Conservation (phyloP, 768 basidiomycete species). For the Gautieria morchelliformis region DNA sequence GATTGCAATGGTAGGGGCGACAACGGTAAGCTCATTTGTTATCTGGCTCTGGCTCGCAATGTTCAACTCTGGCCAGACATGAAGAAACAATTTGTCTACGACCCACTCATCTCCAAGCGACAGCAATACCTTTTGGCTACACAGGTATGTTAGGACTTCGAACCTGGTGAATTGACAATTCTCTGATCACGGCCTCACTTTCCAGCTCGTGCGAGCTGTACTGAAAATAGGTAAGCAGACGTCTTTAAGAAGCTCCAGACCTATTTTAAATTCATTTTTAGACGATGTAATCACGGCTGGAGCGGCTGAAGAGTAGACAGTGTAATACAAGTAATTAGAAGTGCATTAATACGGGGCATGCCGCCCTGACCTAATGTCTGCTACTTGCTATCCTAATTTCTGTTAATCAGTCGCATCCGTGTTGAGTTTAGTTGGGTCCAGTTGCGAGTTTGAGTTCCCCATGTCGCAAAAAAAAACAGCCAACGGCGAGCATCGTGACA, state of each 20-base stretch:
- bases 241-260: neutral
- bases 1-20: slow-evolving; percentile 83
- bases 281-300: slow-evolving; percentile 76
- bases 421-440: no score
- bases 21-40: slow-evolving; percentile 50
- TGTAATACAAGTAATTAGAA: neutral
- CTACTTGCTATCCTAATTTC: no score
- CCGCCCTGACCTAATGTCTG: no score
- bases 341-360: neutral
- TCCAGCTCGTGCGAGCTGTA: slow-evolving; percentile 72
- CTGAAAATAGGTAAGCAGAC: slow-evolving; percentile 67
- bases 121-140: slow-evolving; percentile 98
- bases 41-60: neutral
- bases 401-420: no score
- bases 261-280: slow-evolving; percentile 20
- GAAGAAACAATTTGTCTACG: slow-evolving; percentile 95
- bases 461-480: no score
- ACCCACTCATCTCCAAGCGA: slow-evolving; percentile 93
- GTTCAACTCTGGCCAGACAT: slow-evolving; percentile 55
- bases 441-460: no score
- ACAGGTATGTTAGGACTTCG: slow-evolving; percentile 42
- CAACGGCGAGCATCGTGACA: no score
- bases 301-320: slow-evolving; percentile 49
- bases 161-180: neutral
- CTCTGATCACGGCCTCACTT: neutral